Base-by-base conservation (phyloP, 495 filamentous ascomycete species). In the Penicillium psychrofluorescens region DNA sequence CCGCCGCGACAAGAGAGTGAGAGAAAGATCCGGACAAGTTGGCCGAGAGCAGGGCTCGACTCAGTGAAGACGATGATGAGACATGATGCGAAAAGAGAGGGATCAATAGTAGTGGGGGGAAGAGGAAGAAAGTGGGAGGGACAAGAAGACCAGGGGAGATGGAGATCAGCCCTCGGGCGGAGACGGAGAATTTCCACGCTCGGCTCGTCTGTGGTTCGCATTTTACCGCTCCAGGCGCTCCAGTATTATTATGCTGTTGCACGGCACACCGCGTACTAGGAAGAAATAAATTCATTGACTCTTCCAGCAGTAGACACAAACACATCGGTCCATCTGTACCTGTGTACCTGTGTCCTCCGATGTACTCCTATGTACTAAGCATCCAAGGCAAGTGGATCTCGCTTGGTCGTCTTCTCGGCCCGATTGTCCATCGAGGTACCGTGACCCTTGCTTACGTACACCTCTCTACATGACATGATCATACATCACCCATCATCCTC, bases 151-250 rank as follows among this genome's bases (percentile, higher is more conserved):
- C 28, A 14, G 38, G 44, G 27, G 39, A 41, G 39, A 29, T 50
- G 48, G 42, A 50, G 43, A 41, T 38, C 40, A 48, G 32, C 33
- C 44, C 42, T 42, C 43, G 39, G 45, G 45, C 39, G 45, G 45
- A 48, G 29, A 48, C 38, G 38, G 44, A 36, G 13, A 31, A 14
- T n/a, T 38, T 10, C 35, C 16, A 37, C 29, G 12, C 8, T 29
- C 11, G 35, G 41, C 35, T 27, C 16, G 16, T 22, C 11, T 11
- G 32, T 12, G 32, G 32, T 11, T 14, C 8, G 11, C 8, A n/a
- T 41, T 46, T 29, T 16, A 12, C 29, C 29, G 29, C 40, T 38
- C 15, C 11, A 22, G 14, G 37, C 37, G 37, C 36, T 27, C 8
- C 11, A 30, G 11, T 33, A 15, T 41, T 14, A 14, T 28, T 29